Evolutionary conservation across 257 asterid genomes (phyloP).

Genomic region (Forsythia viridissima): DNA sequence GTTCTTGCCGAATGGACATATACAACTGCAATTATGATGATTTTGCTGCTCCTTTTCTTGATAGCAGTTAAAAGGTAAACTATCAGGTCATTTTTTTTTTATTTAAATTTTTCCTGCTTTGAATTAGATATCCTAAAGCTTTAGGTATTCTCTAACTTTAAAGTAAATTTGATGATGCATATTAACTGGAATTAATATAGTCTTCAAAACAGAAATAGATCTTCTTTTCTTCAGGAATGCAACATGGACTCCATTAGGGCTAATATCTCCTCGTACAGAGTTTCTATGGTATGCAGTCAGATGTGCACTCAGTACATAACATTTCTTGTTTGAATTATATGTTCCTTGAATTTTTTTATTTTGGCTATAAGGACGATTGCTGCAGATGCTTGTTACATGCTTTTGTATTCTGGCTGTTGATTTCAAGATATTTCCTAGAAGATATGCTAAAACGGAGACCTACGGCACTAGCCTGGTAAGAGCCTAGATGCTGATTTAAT

Average conservation of each 20-base stretch:
- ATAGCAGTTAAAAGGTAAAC: conserved; percentile 54
- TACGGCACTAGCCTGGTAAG: conserved; percentile 93
- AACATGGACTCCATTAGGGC: conserved; percentile 46
- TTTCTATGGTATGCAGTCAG: conserved; percentile 57
- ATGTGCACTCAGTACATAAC: not conserved
- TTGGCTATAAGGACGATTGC: conserved; percentile 22
- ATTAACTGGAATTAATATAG: conserved; percentile 34
- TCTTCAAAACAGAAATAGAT: conserved; percentile 62
- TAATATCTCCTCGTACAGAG: conserved; percentile 76
- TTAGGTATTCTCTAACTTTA: conserved; percentile 12
- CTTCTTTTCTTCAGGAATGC: conserved; percentile 57
- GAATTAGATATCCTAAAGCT: conserved; percentile 7
- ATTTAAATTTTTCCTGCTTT: not conserved
- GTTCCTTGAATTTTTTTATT: conserved; percentile 22
- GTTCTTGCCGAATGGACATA: conserved; percentile 75
- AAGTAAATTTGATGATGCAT: conserved; percentile 11
- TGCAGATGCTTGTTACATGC: conserved; percentile 87
- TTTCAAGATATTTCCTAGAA: conserved; percentile 91
- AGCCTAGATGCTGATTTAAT: conserved; percentile 7
- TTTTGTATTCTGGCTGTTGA: conserved; percentile 90
- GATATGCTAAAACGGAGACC: conserved; percentile 94
- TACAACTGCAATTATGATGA: conserved; percentile 42
- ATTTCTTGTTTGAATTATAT: conserved; percentile 17
- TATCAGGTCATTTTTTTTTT: not conserved
- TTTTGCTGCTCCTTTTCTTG: conserved; percentile 46